Evolutionary conservation across 768 basidiomycete species (phyloP).

Genomic region (Hortiboletus flavorubellus): DNA sequence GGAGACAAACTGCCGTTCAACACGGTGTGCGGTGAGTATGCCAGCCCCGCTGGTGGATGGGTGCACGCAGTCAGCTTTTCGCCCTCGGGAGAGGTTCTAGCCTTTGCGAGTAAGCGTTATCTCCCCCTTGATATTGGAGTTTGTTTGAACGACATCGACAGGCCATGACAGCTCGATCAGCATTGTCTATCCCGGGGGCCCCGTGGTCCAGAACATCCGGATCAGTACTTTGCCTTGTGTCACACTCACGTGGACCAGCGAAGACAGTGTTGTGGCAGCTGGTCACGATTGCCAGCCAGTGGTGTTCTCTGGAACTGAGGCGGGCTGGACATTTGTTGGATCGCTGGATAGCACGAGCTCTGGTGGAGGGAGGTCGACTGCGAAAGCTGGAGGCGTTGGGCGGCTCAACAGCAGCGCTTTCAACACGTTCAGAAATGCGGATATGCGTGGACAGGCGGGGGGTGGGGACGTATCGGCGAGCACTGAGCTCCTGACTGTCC

Average conservation of each 20-base stretch:
- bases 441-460: conserved; percentile 56
- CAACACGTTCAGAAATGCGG: conserved; percentile 90
- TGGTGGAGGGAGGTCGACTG: conserved; percentile 38
- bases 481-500: conserved; percentile 83
- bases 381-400: conserved; percentile 48
- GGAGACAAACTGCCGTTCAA: conserved; percentile 98
- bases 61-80: conserved; percentile 96
- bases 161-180: conserved; percentile 95
- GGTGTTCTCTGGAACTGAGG: conserved; percentile 71
- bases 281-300: conserved; percentile 98
- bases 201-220: conserved; percentile 68
- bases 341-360: conserved; percentile 79
- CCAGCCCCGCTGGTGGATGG: conserved; percentile 91
- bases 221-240: conserved; percentile 78
- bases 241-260: conserved; percentile 82
- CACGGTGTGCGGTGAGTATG: conserved; percentile 93
- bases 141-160: conserved; percentile 31
- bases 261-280: conserved; percentile 81
- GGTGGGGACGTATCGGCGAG: conserved; percentile 40
- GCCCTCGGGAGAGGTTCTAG: conserved; percentile 90
- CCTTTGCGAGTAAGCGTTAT: conserved; percentile 77
- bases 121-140: too few species aligned
- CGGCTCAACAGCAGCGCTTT: conserved; percentile 92
- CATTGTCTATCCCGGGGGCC: conserved; percentile 85
- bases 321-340: conserved; percentile 76